Conservation (phyloP, 2,329 filamentous ascomycete genomes). For the Fusarium solani-melongenae region DNA sequence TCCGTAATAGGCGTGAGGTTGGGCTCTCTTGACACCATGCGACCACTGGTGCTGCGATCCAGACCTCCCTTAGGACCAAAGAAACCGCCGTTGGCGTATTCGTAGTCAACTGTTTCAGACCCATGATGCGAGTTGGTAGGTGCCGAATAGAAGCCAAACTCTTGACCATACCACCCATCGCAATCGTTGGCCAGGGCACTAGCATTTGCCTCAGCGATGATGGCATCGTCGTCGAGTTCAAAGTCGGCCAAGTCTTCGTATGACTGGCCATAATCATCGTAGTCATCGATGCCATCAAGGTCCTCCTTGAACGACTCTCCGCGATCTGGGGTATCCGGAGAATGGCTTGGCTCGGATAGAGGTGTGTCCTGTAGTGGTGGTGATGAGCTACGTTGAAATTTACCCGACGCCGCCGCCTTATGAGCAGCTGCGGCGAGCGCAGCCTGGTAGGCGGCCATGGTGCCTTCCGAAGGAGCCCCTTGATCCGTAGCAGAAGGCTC, state of each 20-base stretch:
- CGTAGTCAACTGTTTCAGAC: conserved; percentile 56
- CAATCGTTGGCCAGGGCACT: conserved; percentile 91
- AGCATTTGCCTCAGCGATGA: conserved; percentile 95
- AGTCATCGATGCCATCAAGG: conserved; percentile 52
- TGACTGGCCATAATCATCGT: conserved; percentile 59
- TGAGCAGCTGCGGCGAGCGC: conserved; percentile 86
- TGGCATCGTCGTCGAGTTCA: conserved; percentile 84
- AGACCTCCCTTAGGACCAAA: conserved; percentile 81
- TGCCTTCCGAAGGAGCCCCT: conserved; percentile 22
- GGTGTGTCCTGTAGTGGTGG: conserved; percentile 48
- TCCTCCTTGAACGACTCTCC: conserved; percentile 46
- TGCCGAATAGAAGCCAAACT: conserved; percentile 93
- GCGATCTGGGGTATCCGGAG: conserved; percentile 18
- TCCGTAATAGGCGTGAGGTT: conserved; percentile 97
- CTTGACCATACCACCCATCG: conserved; percentile 94
- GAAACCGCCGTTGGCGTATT: conserved; percentile 85
- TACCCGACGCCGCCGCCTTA: conserved; percentile 78
- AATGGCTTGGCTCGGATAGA: conserved; percentile 20
- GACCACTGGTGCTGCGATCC: conserved; percentile 78
- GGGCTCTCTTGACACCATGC: conserved; percentile 81
- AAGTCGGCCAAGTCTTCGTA: conserved; percentile 75
- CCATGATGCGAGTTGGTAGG: conserved; percentile 58
- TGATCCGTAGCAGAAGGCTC: conserved; percentile 17
- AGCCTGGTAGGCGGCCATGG: conserved; percentile 78
- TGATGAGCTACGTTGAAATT: conserved; percentile 73